phyloP scores from a whole-genome alignment of 129 eudicot genomes.

The Flaveria sonorensis region DNA sequence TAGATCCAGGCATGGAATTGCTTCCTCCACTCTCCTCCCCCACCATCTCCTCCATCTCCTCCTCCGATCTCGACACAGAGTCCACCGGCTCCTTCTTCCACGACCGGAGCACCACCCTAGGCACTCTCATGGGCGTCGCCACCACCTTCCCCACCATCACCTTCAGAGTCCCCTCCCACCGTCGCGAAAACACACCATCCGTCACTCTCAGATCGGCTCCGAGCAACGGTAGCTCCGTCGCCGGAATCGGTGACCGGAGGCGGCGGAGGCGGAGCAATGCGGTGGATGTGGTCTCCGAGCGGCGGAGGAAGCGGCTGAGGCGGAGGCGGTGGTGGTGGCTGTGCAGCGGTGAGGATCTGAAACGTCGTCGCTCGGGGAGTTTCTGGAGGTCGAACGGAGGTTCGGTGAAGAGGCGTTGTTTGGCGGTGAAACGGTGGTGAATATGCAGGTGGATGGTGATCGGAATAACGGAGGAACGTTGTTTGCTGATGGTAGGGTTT shows the following conservation, averaged over 20 bases:
- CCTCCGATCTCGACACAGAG: conserved; percentile 87
- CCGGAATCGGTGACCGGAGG: conserved; percentile 27
- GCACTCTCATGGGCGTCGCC: conserved; percentile 85
- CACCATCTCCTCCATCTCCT: conserved; percentile 64
- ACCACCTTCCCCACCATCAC: conserved; percentile 59
- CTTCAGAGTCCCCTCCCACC: conserved; percentile 62
- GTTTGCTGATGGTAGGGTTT: conserved; percentile 84
- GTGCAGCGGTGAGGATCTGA: conserved; percentile 56
- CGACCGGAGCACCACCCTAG: conserved; percentile 73
- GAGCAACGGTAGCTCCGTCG: background rate
- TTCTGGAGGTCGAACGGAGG: conserved; percentile 77
- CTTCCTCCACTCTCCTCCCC: conserved; percentile 69
- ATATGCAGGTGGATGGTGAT: conserved; percentile 28
- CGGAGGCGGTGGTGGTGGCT: conserved; percentile 70
- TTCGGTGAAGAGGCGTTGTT: conserved; percentile 57
- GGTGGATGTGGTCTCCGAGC: conserved; percentile 31
- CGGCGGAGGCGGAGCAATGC: conserved; percentile 28
- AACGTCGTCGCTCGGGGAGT: conserved; percentile 73
- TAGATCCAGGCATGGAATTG: conserved; percentile 62
- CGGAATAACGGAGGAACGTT: conserved; percentile 41
- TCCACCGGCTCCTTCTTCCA: conserved; percentile 86
- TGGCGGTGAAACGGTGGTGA: conserved; percentile 43
- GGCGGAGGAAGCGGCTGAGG: conserved; percentile 37
- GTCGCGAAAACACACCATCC: conserved; percentile 29
- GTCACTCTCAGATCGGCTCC: conserved; percentile 24